phyloP scores from a whole-genome alignment of 441 rosid species.

The Adansonia gregorii region DNA sequence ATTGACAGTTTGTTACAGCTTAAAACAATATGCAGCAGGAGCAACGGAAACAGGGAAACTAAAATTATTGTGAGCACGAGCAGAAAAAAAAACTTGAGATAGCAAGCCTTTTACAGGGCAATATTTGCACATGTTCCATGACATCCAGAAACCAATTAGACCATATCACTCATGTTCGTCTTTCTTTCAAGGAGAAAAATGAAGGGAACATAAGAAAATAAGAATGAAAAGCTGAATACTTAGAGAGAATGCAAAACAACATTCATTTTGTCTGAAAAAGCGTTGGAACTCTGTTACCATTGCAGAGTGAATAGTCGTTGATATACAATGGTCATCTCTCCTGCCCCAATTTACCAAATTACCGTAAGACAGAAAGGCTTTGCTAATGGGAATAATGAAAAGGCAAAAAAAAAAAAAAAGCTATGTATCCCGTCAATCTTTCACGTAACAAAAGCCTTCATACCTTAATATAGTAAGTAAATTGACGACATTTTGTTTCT shows the following conservation, averaged over 20 bases:
- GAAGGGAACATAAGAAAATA: not conserved
- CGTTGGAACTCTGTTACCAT: slow-evolving; percentile 8
- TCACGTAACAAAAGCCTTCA: not conserved
- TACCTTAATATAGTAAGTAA: not conserved
- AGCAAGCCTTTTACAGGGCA: not conserved
- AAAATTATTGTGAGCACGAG: not conserved
- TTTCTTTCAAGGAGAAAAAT: slow-evolving; percentile 9
- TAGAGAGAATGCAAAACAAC: slow-evolving; percentile 17
- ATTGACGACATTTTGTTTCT: not conserved
- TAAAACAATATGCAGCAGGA: slow-evolving; percentile 22
- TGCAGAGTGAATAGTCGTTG: not conserved
- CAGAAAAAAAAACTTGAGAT: slow-evolving; percentile 3
- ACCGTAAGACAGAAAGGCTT: not conserved
- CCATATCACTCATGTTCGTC: not conserved
- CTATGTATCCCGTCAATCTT: not conserved
- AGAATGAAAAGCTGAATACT: slow-evolving; percentile 30
- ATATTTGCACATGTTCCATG: not conserved
- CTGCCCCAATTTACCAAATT: slow-evolving; percentile 10
- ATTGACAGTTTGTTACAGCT: slow-evolving; percentile 18
- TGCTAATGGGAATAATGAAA: not conserved
- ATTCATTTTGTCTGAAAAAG: slow-evolving; percentile 11
- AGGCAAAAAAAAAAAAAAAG: not conserved
- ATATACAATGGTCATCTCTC: not conserved
- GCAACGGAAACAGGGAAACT: slow-evolving; percentile 9
- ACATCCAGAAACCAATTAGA: slow-evolving; percentile 7